Evolutionary conservation across 1,284 basidiomycete species (phyloP), one percentile per base, ranked within the genome.

Genomic region (Athelia psychrophila): DNA sequence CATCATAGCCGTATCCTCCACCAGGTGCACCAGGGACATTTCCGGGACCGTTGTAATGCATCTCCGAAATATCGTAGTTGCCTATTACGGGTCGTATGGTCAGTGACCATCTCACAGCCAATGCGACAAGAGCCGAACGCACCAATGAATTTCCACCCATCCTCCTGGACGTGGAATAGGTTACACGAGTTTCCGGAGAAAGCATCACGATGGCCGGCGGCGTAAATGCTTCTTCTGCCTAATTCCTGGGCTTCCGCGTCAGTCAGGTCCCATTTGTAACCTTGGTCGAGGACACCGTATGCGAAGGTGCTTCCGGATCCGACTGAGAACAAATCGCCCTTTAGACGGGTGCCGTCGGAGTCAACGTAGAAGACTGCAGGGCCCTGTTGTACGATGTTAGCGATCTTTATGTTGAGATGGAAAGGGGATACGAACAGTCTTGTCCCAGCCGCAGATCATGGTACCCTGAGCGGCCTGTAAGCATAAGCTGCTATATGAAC

Each of bases 401-500:
- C 27, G 13, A 30, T 6, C 27, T 13, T 13, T 6, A 30, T 42
- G n/a, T 42, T 18, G 6, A 42, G 38, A 8, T n/a, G 20, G 38
- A 42, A 42, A 6, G 6, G 38, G 5, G n/a, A 42, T 9, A 72
- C 86, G 60, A 58, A 91, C 91, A 10, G 96, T 98, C 80, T 98
- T 99, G 75, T 99, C 97, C 95, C 96, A 99, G 24, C 97, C 97
- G 64, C 95, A 98, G 58, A 99, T 97, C 97, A 99, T 99, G 2
- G 97, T 99, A 52, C 97, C 97, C 93, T 94, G 58, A 3, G 8
- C 33, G 27, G 10, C n/a, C 10, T 50, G 47, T 45, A 32, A 44
- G 46, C 32, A 59, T 50, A 23, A 44, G 16, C 25, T 46, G n/a
- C 49, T 42, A 38, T 47, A 42, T 9, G 48, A 47, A 33, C 30